Conservation (phyloP, 2,329 filamentous ascomycete genomes). For the Thielaviopsis euricoi region DNA sequence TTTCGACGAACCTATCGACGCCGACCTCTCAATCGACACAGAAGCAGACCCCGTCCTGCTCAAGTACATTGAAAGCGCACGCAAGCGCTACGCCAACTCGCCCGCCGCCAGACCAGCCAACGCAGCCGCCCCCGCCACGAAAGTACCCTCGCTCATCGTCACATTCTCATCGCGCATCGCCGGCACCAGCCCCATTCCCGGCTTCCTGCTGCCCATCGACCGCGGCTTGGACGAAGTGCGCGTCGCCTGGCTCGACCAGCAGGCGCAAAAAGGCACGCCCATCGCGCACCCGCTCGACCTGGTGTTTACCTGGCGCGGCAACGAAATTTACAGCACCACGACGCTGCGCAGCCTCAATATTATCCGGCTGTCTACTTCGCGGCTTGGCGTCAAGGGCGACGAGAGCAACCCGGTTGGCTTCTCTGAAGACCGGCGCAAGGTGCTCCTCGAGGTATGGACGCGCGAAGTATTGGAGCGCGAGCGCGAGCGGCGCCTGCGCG, state of each 20-base stretch:
- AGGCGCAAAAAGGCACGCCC: slow-evolving; percentile 29
- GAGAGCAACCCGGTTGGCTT: slow-evolving; percentile 26
- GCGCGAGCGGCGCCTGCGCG: slow-evolving; percentile 23
- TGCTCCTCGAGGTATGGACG: slow-evolving; percentile 69
- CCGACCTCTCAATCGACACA: background rate
- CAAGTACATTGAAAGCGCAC: slow-evolving; percentile 29
- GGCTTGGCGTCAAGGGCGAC: slow-evolving; percentile 25
- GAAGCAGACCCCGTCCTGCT: slow-evolving; percentile 27
- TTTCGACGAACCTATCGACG: slow-evolving; percentile 8
- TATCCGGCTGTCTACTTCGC: slow-evolving; percentile 13
- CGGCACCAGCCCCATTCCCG: slow-evolving; percentile 22
- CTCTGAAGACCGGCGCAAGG: slow-evolving; percentile 32
- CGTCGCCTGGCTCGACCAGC: slow-evolving; percentile 50
- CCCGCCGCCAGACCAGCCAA: background rate
- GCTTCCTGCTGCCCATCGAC: background rate
- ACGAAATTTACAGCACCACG: slow-evolving; percentile 57
- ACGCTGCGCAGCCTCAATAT: slow-evolving; percentile 56
- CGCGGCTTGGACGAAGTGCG: slow-evolving; percentile 28
- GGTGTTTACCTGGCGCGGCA: slow-evolving; percentile 65
- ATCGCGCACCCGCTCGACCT: slow-evolving; percentile 33
- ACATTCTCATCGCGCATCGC: slow-evolving; percentile 38
- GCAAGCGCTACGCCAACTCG: slow-evolving; percentile 17
- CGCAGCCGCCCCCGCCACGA: background rate
- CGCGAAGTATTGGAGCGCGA: slow-evolving; percentile 38
- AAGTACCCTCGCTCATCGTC: background rate